Conservation (phyloP, 495 filamentous ascomycete genomes). For the Staphylotrichum longicolle region DNA sequence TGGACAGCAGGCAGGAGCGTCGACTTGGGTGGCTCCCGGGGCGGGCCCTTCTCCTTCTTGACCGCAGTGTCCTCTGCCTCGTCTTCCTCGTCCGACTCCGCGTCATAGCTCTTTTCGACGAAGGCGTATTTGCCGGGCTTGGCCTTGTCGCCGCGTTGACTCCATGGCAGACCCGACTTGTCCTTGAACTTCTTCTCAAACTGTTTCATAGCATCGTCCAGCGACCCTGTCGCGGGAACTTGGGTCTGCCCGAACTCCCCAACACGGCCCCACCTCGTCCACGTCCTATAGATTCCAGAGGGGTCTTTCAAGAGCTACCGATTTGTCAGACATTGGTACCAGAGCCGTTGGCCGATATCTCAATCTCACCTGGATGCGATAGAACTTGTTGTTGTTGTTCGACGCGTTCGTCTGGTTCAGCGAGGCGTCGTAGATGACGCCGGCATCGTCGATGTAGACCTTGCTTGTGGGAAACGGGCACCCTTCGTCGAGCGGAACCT, state of each 20-base stretch:
- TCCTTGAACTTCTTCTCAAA: conserved; percentile 77
- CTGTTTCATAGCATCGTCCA: conserved; percentile 47
- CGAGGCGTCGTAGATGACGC: conserved; percentile 64
- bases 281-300: conserved; percentile 46
- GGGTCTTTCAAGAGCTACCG: conserved; percentile 38
- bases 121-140: conserved; percentile 72
- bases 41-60: conserved; percentile 39
- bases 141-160: conserved; percentile 55
- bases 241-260: conserved; percentile 66
- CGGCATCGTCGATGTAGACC: conserved; percentile 63
- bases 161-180: conserved; percentile 72
- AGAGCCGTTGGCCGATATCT: not conserved
- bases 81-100: conserved; percentile 62
- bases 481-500: conserved; percentile 49
- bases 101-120: conserved; percentile 65
- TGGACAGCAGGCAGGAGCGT: conserved; percentile 59
- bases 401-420: conserved; percentile 60
- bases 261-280: conserved; percentile 78
- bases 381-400: conserved; percentile 72
- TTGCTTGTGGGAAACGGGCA: conserved; percentile 33
- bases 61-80: conserved; percentile 40
- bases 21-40: conserved; percentile 44
- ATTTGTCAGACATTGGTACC: conserved; percentile 11
- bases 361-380: conserved; percentile 54
- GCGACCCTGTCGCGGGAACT: conserved; percentile 40